phyloP scores from a whole-genome alignment of 2,329 filamentous ascomycete species.

The Colletotrichum trifolii region DNA sequence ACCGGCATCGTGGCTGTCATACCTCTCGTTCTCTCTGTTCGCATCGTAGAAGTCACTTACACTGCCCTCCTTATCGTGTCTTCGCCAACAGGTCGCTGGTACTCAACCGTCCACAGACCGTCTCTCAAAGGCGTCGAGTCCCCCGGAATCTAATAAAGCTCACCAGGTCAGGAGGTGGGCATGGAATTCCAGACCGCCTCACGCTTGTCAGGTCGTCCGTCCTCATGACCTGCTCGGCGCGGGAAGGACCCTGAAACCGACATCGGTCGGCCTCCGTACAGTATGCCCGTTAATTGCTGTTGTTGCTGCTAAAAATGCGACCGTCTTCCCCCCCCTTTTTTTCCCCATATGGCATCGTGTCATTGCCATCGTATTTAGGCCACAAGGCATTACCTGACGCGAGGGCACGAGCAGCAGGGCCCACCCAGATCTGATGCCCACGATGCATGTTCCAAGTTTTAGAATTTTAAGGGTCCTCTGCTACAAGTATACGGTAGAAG shows the following conservation, averaged over 20 bases:
- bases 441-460: constrained; percentile 34
- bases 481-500: too few species aligned
- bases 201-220: constrained; percentile 29
- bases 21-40: neutral
- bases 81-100: too few species aligned
- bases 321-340: neutral
- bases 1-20: constrained; percentile 10
- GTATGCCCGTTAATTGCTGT: neutral
- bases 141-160: constrained; percentile 8
- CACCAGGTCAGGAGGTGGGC: constrained; percentile 18
- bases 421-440: constrained; percentile 28
- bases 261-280: constrained; percentile 27
- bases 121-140: neutral
- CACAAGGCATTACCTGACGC: too few species aligned
- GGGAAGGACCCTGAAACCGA: constrained; percentile 35
- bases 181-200: constrained; percentile 32
- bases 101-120: too few species aligned
- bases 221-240: constrained; percentile 29
- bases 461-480: constrained; percentile 31
- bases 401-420: neutral
- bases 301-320: constrained; percentile 1
- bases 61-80: too few species aligned
- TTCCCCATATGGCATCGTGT: neutral
- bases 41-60: too few species aligned
- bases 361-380: neutral